Percentiles rank a stretch among this genome's conserved stretches.
Evolutionary conservation across 371 early-diverging fungal genomes (phyloP).

Genomic region (Rhizomucor pusillus): DNA sequence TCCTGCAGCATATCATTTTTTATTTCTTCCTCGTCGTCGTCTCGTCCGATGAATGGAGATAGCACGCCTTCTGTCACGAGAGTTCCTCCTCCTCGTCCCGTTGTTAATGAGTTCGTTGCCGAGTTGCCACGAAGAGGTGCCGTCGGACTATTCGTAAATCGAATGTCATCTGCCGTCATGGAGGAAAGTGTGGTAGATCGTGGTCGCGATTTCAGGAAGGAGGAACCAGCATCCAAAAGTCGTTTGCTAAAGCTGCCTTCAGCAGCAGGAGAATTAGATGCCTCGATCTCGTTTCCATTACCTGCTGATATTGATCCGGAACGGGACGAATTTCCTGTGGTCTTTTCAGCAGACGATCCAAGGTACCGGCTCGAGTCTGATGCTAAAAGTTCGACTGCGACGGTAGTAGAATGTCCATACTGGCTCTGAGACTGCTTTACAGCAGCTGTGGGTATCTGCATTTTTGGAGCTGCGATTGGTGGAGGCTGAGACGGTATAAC

Average conservation of each 20-base stretch:
- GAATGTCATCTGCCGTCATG: constrained; percentile 25
- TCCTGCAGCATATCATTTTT: constrained; percentile 11
- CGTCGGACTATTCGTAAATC: constrained; percentile 1
- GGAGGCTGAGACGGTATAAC: constrained; percentile 45
- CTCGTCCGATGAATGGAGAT: constrained; percentile 60
- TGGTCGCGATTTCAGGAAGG: constrained; percentile 31
- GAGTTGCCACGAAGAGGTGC: constrained; percentile 13
- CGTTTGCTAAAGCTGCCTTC: constrained; percentile 14
- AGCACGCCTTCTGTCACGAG: constrained; percentile 40
- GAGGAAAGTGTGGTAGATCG: constrained; percentile 40
- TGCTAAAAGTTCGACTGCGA: constrained; percentile 37
- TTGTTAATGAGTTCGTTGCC: constrained; percentile 5
- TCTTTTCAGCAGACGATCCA: neutral
- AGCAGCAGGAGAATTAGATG: too few relatives aligned
- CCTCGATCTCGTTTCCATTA: constrained; percentile 16
- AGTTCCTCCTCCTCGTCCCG: constrained; percentile 42
- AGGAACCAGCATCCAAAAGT: constrained; percentile 39
- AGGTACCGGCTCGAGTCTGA: constrained; percentile 10
- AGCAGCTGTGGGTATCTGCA: constrained; percentile 47
- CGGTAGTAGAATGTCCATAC: constrained; percentile 43
- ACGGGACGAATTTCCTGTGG: constrained; percentile 10
- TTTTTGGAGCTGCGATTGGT: constrained; percentile 38
- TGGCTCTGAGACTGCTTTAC: constrained; percentile 27
- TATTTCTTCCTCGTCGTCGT: constrained; percentile 52
- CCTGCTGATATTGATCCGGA: constrained; percentile 11